phyloP scores from a whole-genome alignment of 2,329 filamentous ascomycete species.

The Aspergillus fumigatiaffinis region DNA sequence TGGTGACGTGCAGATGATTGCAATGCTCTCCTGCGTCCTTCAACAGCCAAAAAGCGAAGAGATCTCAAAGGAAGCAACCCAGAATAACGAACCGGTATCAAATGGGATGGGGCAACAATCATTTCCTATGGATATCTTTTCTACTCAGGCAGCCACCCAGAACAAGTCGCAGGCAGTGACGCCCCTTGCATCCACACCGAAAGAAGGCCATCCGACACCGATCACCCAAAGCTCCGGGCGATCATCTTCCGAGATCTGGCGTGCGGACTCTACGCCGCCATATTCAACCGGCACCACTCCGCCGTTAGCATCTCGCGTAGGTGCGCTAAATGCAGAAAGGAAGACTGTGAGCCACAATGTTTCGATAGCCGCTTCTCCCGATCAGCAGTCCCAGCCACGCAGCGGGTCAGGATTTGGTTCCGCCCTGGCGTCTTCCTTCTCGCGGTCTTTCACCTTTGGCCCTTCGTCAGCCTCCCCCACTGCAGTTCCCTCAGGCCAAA shows the following conservation, averaged over 20 bases:
- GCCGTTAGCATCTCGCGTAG: conserved; percentile 42
- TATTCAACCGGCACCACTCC: conserved; percentile 53
- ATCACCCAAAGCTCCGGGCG: conserved; percentile 45
- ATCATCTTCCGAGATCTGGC: conserved; percentile 50
- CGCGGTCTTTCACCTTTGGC: conserved; percentile 43
- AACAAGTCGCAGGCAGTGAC: conserved; percentile 41
- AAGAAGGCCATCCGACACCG: conserved; percentile 27
- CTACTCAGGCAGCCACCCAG: conserved; percentile 39
- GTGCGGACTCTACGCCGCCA: conserved; percentile 47
- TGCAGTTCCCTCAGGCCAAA: conserved; percentile 29
- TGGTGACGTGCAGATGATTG: conserved; percentile 63
- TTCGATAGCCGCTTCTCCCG: conserved; percentile 41
- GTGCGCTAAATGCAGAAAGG: conserved; percentile 37
- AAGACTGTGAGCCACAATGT: conserved; percentile 40
- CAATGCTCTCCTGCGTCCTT: conserved; percentile 61
- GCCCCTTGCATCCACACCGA: conserved; percentile 30
- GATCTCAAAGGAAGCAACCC: conserved; percentile 19
- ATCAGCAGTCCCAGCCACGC: conserved; percentile 36
- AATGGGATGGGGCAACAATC: conserved; percentile 42
- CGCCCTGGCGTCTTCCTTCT: conserved; percentile 42
- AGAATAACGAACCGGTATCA: conserved; percentile 15
- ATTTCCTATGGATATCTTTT: conserved; percentile 47
- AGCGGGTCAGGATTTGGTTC: conserved; percentile 41
- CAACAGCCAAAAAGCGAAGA: conserved; percentile 46
- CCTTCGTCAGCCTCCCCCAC: conserved; percentile 43